Evolutionary conservation across 164 flowering plant genomes (phyloP).

Genomic region (Cinnamomum chago): DNA sequence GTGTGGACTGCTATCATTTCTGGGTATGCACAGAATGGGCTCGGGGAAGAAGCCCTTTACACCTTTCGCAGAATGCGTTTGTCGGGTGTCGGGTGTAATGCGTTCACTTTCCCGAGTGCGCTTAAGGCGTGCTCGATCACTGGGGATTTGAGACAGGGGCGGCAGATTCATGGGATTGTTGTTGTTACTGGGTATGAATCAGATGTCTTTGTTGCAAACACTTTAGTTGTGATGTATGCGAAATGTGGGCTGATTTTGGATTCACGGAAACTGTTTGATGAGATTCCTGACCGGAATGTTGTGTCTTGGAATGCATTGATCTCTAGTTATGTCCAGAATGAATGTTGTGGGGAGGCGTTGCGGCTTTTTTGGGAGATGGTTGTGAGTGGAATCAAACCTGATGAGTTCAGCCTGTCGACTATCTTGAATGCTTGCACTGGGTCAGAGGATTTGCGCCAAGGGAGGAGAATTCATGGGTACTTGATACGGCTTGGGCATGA

Average conservation of each 20-base stretch:
- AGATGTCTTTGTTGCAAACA: conserved; percentile 65
- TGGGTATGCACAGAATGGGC: conserved; percentile 66
- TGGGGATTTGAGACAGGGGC: conserved; percentile 46
- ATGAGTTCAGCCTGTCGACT: conserved; percentile 66
- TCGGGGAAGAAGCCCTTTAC: conserved; percentile 40
- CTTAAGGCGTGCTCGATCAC: conserved; percentile 60
- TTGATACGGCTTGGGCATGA: conserved; percentile 59
- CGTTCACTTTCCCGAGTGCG: conserved; percentile 62
- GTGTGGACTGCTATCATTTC: conserved; percentile 74
- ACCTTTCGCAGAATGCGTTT: conserved; percentile 45
- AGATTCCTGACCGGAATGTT: conserved; percentile 44
- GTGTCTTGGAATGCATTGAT: conserved; percentile 81
- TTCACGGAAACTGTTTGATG: conserved; percentile 55
- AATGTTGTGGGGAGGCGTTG: conserved; percentile 42
- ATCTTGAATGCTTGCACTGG: conserved; percentile 59
- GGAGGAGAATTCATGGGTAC: conserved; percentile 62
- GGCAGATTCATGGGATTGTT: conserved; percentile 59
- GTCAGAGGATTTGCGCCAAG: conserved; percentile 37
- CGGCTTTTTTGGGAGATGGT: conserved; percentile 60
- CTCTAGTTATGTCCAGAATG: conserved; percentile 55
- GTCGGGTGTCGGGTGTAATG: conserved; percentile 50
- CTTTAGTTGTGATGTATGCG: conserved; percentile 75
- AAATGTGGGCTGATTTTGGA: conserved; percentile 55
- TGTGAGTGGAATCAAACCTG: conserved; percentile 43
- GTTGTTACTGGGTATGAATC: conserved; percentile 51